Evolutionary conservation across 768 basidiomycete species (phyloP), one percentile per base, ranked within the genome.

Genomic region (Tricholoma terreum): DNA sequence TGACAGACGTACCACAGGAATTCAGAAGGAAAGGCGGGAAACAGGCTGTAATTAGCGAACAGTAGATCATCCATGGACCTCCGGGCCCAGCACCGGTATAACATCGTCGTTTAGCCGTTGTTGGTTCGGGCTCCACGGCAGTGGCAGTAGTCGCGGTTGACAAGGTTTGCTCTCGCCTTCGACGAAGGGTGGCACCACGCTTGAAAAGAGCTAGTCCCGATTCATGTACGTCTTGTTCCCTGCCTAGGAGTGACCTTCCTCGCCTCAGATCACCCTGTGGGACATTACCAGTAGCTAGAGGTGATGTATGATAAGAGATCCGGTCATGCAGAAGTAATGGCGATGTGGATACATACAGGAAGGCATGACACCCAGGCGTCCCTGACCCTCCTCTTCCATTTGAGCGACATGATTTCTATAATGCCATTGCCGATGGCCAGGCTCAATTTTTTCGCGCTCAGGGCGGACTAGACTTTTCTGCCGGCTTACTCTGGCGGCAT

Each of bases 371-470:
- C 85, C 91, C 6, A 91, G 78, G 46, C 80, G 67, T 38, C 80
- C 80, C 33, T 75, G 75, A n/a, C 84, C 80, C 65, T 90, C 85
- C 55, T 87, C 78, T 71, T 87, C 84, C 67, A 90, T 75, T 69
- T 86, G 84, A 21, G 89, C 88, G 17, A 92, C 92, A 73, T 91
- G 94, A 56, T 80, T 85, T 54, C 92, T 85, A 74, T 98, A 98
- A 73, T 98, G 90, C 87, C 89, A 98, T 65, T 94, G 87, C 50
- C 94, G 83, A 77, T 98, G 94, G 40, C 86, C 85, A 9, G 94
- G 94, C 66, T 98, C 94, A 63, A 98, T 92, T 79, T 95, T 93
- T 77, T 97, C 95, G 56, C 96, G 79, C 72, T 99, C 96, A 4
- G 96, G 96, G 55, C 82, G 78, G 53, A 98, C 91, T 15, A 99